A percentile compares a stretch with the other conserved stretches of the same genome.
Conservation (phyloP, 2,329 filamentous ascomycete species). For the Aspergillus quadricinctus region DNA sequence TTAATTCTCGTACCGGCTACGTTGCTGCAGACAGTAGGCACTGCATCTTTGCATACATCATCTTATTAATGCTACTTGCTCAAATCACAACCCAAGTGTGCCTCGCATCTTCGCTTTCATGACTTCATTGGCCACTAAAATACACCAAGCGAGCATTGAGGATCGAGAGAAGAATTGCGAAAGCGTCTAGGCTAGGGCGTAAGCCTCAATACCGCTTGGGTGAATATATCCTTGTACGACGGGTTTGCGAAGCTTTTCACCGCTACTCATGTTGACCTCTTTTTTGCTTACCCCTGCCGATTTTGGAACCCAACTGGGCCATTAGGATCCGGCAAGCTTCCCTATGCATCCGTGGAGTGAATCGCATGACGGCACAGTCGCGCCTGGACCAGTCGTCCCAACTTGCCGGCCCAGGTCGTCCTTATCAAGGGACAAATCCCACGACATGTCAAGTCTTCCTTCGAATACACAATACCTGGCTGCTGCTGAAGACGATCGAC, state of each 20-base stretch:
- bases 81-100: not conserved
- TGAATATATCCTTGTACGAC: not conserved
- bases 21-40: not conserved
- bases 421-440: slow-evolving; percentile 18
- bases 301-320: slow-evolving; percentile 17
- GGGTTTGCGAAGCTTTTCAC: not conserved
- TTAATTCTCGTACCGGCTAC: not conserved
- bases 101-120: not conserved
- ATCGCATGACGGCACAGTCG: slow-evolving; percentile 23
- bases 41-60: slow-evolving; percentile 3
- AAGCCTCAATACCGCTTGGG: not conserved
- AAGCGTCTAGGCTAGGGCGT: not conserved
- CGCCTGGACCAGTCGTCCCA: slow-evolving; percentile 33
- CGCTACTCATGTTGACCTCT: slow-evolving; percentile 9
- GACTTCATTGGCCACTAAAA: not conserved
- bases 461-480: slow-evolving; percentile 3
- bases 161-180: not conserved
- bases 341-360: slow-evolving; percentile 28
- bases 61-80: not conserved
- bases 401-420: slow-evolving; percentile 28
- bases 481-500: slow-evolving; percentile 8
- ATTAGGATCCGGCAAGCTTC: slow-evolving; percentile 13
- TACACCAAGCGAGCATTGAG: not conserved
- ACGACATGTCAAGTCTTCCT: slow-evolving; percentile 21
- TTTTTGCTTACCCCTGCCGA: slow-evolving; percentile 3